Evolutionary conservation across 1,284 basidiomycete genomes (phyloP), one percentile per base, ranked within the genome.

Genomic region (Malassezia psittaci): DNA sequence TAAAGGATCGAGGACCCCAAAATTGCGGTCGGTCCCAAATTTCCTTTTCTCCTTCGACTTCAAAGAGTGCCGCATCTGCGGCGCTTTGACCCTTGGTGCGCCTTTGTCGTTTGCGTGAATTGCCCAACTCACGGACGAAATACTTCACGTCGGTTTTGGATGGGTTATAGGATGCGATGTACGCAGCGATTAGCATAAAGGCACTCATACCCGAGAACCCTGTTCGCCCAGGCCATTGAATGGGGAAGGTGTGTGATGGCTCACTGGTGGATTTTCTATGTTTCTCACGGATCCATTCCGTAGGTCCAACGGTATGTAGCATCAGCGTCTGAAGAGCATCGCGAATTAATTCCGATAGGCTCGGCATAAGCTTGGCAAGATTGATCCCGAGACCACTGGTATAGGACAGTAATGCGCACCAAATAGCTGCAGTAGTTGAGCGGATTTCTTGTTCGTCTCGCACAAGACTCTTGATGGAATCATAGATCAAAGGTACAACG

Each of bases 131-230:
- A 7, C 66, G 62, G 15, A 71, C 46, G 48, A 66, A 71, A 49
- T 69, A 68, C 24, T 65, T 57, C 61, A 88, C 53, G 72, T 94
- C 90, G 6, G 83, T 83, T 66, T 84, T 85, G 0, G 83, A 75
- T 0, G 90, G 89, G 72, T 94, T 94, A 55, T 85, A 87, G 43
- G 86, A 88, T 2, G 88, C 88, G 34, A 91, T 77, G 72, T 85
- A 94, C 0, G 85, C 82, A 0, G 89, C 86, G 8, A 93, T 75
- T 11, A 93, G 77, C 16, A 93, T 79, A 66, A 85, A 90, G 61
- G 85, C 85, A 12, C 54, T 57, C 18, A 65, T 61, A 38, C 62
- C 65, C 9, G 64, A 52, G 24, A 40, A 46, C 19, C 52, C 52
- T 7, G 49, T 51, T 38, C 49, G 49, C n/a, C 52, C 34, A 10